Conservation (phyloP, 2,329 filamentous ascomycete species). For the Bipolaris oryzae region DNA sequence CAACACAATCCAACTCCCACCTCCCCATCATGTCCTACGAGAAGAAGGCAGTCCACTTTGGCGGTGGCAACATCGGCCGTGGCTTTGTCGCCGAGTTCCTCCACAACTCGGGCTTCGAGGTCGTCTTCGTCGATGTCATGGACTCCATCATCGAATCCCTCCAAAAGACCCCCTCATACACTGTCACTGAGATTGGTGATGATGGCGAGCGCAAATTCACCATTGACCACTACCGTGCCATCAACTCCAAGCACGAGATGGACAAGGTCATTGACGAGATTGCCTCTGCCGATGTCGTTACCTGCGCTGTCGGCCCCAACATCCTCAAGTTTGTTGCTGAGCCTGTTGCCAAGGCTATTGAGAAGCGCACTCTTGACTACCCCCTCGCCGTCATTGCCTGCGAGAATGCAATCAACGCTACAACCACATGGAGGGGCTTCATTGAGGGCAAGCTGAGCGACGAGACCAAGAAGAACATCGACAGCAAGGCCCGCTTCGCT, state of each 20-base stretch:
- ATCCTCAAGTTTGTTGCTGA: conserved; percentile 96
- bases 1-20: conserved; percentile 6
- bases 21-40: conserved; percentile 43
- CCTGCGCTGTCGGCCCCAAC: conserved; percentile 95
- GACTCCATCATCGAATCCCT: conserved; percentile 80
- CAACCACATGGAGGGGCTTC: conserved; percentile 80
- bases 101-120: conserved; percentile 92
- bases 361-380: conserved; percentile 68
- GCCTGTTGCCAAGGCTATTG: conserved; percentile 92
- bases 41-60: conserved; percentile 61
- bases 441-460: conserved; percentile 77
- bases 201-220: conserved; percentile 80
- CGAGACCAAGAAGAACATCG: conserved; percentile 70
- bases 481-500: conserved; percentile 82
- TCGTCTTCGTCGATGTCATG: conserved; percentile 95
- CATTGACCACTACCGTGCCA: conserved; percentile 94
- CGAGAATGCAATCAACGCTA: conserved; percentile 96
- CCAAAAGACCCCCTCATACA: conserved; percentile 77
- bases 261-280: conserved; percentile 83
- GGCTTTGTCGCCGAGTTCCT: conserved; percentile 67
- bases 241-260: conserved; percentile 91
- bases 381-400: conserved; percentile 94
- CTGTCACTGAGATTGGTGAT: conserved; percentile 88
- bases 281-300: conserved; percentile 84
- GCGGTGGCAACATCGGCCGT: conserved; percentile 61